Conservation (phyloP, 2,329 filamentous ascomycete genomes). For the Endoconidiophora polonica region DNA sequence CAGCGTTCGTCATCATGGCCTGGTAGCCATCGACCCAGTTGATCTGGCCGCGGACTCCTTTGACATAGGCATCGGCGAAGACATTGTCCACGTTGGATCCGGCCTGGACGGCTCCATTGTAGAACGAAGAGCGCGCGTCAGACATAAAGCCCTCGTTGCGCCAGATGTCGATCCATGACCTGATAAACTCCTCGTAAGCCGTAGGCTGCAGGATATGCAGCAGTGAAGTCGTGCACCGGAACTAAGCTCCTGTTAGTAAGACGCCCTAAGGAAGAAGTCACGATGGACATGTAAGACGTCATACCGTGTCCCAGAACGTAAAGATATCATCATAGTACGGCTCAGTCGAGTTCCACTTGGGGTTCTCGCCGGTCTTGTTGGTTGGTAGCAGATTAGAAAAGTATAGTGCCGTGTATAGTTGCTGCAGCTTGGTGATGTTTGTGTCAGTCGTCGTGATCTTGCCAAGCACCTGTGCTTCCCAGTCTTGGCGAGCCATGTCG, state of each 20-base stretch:
- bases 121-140: constrained; percentile 50
- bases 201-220: constrained; percentile 48
- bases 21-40: constrained; percentile 47
- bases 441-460: constrained; percentile 45
- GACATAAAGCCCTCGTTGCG: constrained; percentile 46
- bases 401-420: constrained; percentile 53
- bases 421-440: constrained; percentile 34
- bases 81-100: constrained; percentile 57
- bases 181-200: constrained; percentile 47
- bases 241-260: constrained; percentile 18
- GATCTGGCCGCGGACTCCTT: constrained; percentile 44
- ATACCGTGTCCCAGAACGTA: constrained; percentile 43
- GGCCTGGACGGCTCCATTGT: constrained; percentile 51
- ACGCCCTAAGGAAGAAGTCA: not conserved
- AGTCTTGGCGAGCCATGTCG: constrained; percentile 30
- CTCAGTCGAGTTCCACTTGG: constrained; percentile 44
- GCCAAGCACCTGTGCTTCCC: constrained; percentile 45
- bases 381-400: constrained; percentile 54
- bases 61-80: constrained; percentile 55
- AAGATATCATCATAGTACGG: constrained; percentile 59
- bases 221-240: constrained; percentile 47
- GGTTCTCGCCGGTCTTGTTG: constrained; percentile 56
- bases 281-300: not conserved
- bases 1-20: constrained; percentile 51
- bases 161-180: constrained; percentile 53